Evolutionary conservation across 2,329 filamentous ascomycete genomes (phyloP).

Genomic region (Stemphylium beticola): DNA sequence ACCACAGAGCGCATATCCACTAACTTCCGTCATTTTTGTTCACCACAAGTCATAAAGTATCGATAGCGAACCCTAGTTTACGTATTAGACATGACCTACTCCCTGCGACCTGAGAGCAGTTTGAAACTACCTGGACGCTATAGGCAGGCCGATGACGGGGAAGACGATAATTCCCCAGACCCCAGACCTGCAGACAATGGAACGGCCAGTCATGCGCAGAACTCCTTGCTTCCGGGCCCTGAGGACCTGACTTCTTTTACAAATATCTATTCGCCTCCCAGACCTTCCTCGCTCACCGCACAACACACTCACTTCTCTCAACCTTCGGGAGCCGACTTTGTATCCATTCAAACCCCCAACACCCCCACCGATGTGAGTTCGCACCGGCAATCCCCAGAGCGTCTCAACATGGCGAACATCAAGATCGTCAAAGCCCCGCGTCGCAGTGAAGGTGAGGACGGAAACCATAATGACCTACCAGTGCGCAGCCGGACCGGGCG

Average conservation of each 20-base stretch:
- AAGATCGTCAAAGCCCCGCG: constrained; percentile 1
- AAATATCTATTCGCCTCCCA: background rate
- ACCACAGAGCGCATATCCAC: background rate
- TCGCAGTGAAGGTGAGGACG: background rate
- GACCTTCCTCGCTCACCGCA: background rate
- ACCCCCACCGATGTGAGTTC: background rate
- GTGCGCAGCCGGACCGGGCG: background rate
- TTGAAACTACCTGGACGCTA: constrained; percentile 5
- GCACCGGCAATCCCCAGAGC: background rate
- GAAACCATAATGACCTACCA: background rate
- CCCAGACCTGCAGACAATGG: background rate
- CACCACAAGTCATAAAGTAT: background rate
- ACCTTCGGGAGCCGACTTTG: background rate
- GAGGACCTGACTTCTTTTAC: background rate
- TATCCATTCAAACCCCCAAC: background rate
- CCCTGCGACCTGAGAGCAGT: constrained; percentile 1
- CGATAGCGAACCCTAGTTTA: background rate
- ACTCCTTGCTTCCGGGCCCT: background rate
- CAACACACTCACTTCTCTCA: background rate
- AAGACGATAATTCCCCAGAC: background rate
- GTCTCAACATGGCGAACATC: constrained; percentile 10
- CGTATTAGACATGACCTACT: constrained; percentile 3
- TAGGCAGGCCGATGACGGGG: background rate
- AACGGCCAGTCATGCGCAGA: background rate
- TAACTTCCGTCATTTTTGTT: background rate